These are phyloP conservation scores for Boletus rubropictus DNA, from an alignment of 768 basidiomycete genomes.

Conservation along the genomic window DNA sequence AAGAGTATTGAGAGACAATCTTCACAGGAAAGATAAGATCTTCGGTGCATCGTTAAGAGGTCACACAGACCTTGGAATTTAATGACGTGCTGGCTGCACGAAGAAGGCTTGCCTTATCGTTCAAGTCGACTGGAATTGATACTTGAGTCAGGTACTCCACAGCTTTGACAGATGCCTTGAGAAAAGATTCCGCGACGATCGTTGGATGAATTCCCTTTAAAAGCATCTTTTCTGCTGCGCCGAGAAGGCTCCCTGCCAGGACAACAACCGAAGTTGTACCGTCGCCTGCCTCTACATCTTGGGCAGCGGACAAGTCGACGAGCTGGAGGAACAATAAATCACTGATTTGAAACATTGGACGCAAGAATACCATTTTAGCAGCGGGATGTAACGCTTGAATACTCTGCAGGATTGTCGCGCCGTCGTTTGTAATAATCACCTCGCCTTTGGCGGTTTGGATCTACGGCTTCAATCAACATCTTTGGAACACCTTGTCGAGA, in stretches of 20 bases:
- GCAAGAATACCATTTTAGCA: constrained; percentile 78
- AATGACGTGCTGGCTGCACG: constrained; percentile 93
- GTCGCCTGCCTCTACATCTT: constrained; percentile 98
- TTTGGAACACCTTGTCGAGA: constrained; percentile 1
- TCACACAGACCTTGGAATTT: constrained; percentile 77
- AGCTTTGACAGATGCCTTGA: constrained; percentile 85
- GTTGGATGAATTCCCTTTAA: constrained; percentile 97
- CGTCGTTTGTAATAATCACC: constrained; percentile 97
- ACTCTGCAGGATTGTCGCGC: constrained; percentile 93
- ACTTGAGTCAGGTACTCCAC: constrained; percentile 93
- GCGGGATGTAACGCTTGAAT: constrained; percentile 97
- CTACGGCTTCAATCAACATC: constrained; percentile 36
- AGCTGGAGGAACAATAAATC: constrained; percentile 46
- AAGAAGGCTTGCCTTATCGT: constrained; percentile 76
- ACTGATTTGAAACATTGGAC: not conserved
- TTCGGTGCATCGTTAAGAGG: not conserved
- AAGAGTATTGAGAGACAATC: constrained; percentile 99
- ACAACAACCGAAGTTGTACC: constrained; percentile 98
- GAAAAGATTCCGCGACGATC: constrained; percentile 92
- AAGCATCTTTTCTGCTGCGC: constrained; percentile 95
- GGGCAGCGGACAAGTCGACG: constrained; percentile 94
- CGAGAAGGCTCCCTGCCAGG: constrained; percentile 86
- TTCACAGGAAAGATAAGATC: constrained; percentile 29
- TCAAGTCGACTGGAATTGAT: constrained; percentile 86
- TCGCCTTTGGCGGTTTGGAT: constrained; percentile 96